These are phyloP conservation scores for Penicillium janthinellum DNA, from an alignment of 2,329 filamentous ascomycete species.

Conservation along the genomic window DNA sequence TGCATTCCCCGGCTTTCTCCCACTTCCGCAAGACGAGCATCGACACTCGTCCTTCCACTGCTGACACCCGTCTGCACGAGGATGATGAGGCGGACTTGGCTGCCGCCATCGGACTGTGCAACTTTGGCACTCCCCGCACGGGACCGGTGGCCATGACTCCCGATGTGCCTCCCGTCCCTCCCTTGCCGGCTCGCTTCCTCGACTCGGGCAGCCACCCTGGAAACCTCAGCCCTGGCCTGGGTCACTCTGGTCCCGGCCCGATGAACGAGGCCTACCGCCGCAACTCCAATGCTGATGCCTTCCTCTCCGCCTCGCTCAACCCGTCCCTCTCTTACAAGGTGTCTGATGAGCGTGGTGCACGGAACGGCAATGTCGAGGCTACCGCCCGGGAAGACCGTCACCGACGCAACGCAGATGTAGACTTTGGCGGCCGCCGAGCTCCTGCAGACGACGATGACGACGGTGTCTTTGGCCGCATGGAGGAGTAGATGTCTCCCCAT, in stretches of 20 bases:
- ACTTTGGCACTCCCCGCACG: constrained; percentile 77
- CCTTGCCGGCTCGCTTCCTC: constrained; percentile 78
- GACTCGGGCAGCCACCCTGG: constrained; percentile 63
- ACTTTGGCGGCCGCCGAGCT: constrained; percentile 45
- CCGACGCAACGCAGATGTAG: constrained; percentile 39
- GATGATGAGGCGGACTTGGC: constrained; percentile 86
- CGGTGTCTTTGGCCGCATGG: constrained; percentile 94
- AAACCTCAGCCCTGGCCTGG: constrained; percentile 57
- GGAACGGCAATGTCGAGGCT: constrained; percentile 62
- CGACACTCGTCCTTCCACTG: constrained; percentile 75
- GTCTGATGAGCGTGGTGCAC: constrained; percentile 62
- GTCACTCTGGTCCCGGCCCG: constrained; percentile 51
- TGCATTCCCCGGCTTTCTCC: constrained; percentile 49
- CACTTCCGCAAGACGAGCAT: constrained; percentile 74
- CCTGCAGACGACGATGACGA: constrained; percentile 89
- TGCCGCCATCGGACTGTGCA: constrained; percentile 85
- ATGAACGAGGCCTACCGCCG: constrained; percentile 36
- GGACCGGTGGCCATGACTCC: constrained; percentile 63
- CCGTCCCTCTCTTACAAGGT: constrained; percentile 51
- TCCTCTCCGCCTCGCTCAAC: constrained; percentile 47
- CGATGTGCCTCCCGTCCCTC: constrained; percentile 84
- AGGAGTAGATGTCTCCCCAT: constrained; percentile 64
- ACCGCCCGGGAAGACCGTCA: constrained; percentile 43
- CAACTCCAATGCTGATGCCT: constrained; percentile 43
- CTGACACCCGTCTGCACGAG: constrained; percentile 72